Base-by-base conservation (phyloP, 2,329 filamentous ascomycete genomes). In the Penicillium sp. region DNA sequence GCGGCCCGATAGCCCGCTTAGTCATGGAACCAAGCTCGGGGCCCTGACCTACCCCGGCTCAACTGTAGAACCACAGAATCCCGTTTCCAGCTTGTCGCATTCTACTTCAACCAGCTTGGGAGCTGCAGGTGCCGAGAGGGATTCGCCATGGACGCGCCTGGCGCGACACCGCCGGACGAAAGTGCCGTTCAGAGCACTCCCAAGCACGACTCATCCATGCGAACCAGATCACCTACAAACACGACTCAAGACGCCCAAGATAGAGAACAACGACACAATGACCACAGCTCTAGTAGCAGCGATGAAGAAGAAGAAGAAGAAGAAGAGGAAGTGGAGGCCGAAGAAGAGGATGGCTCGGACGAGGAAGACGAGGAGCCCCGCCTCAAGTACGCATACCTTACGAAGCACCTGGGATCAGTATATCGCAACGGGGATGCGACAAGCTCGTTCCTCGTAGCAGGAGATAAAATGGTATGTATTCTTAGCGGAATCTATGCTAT, bases 351-450 rank as follows among this genome's bases (percentile, higher is more conserved):
- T 0, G 88, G 89, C 0, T 87, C 89, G 0, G 90, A 95, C 0
- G 90, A 92, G 0, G 92, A 94, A 3, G 92, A 97, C 6, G 93
- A 97, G 18, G 93, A 97, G 75, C 95, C 94, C 29, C 89, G 88
- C 69, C 84, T 99, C 66, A 99, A 99, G 76, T 97, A 97, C 73
- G 89, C 88, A 49, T 88, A 91, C 47, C 77, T 97, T 64, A 97
- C 94, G 8, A 88, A 87, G 58, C 87, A 88, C 67, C 78, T 99
- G 59, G 85, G 83, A 26, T 80, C 88, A 42, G 84, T 97, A 34
- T 99, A 99, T 77, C 87, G 92, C 56, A 96, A 96, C 77, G 92
- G 91, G 65, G 94, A 99, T 82, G 90, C 92, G 65, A 97, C 93
- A 26, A 97, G 92, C 74, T 81, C 90, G 9, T 96, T 96, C 72